Conservation (phyloP, 2,329 filamentous ascomycete genomes). For the Pseudogymnoascus sp. region DNA sequence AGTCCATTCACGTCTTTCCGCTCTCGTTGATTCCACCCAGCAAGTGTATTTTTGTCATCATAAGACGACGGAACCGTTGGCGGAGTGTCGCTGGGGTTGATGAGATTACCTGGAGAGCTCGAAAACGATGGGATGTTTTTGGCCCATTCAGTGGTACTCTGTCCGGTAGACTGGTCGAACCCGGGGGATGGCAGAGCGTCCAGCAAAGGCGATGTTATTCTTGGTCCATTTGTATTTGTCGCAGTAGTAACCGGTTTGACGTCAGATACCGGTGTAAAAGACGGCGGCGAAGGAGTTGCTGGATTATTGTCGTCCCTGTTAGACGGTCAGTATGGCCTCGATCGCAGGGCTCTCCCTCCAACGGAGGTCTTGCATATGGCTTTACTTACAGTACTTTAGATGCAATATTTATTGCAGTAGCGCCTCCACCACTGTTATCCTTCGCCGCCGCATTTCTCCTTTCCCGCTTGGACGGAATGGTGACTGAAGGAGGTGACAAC, state of each 20-base stretch:
- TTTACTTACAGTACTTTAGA: slow-evolving; percentile 24
- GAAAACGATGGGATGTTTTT: slow-evolving; percentile 34
- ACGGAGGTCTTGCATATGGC: not conserved
- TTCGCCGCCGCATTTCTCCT: slow-evolving; percentile 29
- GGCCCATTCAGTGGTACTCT: slow-evolving; percentile 35
- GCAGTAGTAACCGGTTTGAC: slow-evolving; percentile 19
- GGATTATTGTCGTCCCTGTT: slow-evolving; percentile 17
- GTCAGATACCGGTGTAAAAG: slow-evolving; percentile 20
- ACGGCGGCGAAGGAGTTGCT: slow-evolving; percentile 13
- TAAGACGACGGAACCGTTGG: slow-evolving; percentile 29
- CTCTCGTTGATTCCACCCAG: slow-evolving; percentile 24
- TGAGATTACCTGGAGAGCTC: slow-evolving; percentile 32
- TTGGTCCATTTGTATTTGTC: slow-evolving; percentile 16
- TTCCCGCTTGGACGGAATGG: slow-evolving; percentile 23
- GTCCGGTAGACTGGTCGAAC: slow-evolving; percentile 19
- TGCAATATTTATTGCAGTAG: slow-evolving; percentile 27
- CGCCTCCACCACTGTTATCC: slow-evolving; percentile 20
- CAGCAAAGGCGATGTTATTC: slow-evolving; percentile 22
- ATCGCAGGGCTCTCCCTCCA: not conserved
- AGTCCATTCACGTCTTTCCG: slow-evolving; percentile 18
- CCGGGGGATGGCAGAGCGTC: slow-evolving; percentile 25
- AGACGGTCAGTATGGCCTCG: slow-evolving; percentile 11
- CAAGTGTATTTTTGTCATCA: slow-evolving; percentile 23
- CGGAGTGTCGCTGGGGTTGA: slow-evolving; percentile 37
- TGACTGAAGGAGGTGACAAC: slow-evolving; percentile 18